Evolutionary conservation across 2,329 filamentous ascomycete species (phyloP).

Genomic region (Fonsecaea monophora): DNA sequence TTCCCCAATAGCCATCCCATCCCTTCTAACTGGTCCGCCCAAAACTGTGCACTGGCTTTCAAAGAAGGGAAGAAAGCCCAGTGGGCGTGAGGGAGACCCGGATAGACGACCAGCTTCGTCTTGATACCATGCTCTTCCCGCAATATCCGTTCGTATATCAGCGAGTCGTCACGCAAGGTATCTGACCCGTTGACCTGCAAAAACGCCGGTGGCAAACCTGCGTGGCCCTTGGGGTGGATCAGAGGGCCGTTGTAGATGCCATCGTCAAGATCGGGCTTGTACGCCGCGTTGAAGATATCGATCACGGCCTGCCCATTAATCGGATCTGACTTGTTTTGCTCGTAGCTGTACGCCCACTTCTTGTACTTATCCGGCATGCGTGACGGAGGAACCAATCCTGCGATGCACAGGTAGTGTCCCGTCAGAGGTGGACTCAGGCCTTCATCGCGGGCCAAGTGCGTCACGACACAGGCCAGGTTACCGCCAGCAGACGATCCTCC

Average conservation of each 20-base stretch:
- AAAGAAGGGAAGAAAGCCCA: conserved; percentile 41
- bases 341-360: conserved; percentile 6
- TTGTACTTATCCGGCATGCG: conserved; percentile 19
- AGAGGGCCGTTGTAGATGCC: conserved; percentile 11
- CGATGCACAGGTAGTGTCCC: conserved; percentile 34
- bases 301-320: conserved; percentile 32
- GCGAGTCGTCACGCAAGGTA: conserved; percentile 21
- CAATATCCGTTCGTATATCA: conserved; percentile 38
- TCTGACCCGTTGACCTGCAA: conserved; percentile 23
- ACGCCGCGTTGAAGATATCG: conserved; percentile 29
- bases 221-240: conserved; percentile 11
- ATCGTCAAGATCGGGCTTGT: conserved; percentile 20
- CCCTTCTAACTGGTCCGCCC: conserved; percentile 37
- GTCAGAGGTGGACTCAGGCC: conserved; percentile 50
- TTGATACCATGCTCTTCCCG: conserved; percentile 39
- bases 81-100: conserved; percentile 45
- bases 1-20: conserved; percentile 36
- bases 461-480: conserved; percentile 43
- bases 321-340: conserved; percentile 21
- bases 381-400: conserved; percentile 40
- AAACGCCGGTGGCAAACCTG: background rate
- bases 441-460: conserved; percentile 46
- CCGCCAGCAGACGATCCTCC: conserved; percentile 58
- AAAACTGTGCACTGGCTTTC: conserved; percentile 38
- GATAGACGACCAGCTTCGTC: conserved; percentile 43